Evolutionary conservation across 148 eudicot genomes (phyloP).

Genomic region (Cornus kousa): DNA sequence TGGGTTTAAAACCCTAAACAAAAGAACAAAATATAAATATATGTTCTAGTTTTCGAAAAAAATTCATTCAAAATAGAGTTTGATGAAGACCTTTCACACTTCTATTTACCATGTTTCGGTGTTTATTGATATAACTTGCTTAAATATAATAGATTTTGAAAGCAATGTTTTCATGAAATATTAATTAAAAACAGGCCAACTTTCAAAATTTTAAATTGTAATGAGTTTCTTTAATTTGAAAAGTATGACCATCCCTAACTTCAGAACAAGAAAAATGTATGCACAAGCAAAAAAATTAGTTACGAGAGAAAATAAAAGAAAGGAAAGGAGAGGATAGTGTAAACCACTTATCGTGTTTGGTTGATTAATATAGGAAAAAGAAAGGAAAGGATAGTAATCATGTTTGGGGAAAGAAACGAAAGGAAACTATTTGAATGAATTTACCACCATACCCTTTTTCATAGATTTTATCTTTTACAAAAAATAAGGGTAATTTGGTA

Average conservation of each 20-base stretch:
- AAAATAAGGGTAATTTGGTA: too few relatives aligned
- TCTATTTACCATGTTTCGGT: not conserved
- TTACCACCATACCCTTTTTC: too few relatives aligned
- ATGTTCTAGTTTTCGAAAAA: not conserved
- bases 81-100: not conserved
- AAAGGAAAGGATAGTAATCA: too few relatives aligned
- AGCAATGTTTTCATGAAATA: not conserved
- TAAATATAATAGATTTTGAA: too few relatives aligned
- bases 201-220: not conserved
- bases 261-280: not conserved
- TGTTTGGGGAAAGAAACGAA: too few relatives aligned
- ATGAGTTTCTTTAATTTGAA: not conserved
- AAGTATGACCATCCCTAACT: not conserved
- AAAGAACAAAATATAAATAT: not conserved
- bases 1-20: not conserved
- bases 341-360: too few relatives aligned
- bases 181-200: not conserved
- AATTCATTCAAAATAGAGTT: not conserved
- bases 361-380: too few relatives aligned
- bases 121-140: too few relatives aligned
- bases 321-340: too few relatives aligned
- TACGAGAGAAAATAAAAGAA: too few relatives aligned
- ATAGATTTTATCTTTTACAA: too few relatives aligned
- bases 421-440: too few relatives aligned
- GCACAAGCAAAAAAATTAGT: not conserved